Evolutionary conservation across 306 rosid genomes (phyloP), one percentile per base, ranked within the genome.

Genomic region (Sindora glabra): DNA sequence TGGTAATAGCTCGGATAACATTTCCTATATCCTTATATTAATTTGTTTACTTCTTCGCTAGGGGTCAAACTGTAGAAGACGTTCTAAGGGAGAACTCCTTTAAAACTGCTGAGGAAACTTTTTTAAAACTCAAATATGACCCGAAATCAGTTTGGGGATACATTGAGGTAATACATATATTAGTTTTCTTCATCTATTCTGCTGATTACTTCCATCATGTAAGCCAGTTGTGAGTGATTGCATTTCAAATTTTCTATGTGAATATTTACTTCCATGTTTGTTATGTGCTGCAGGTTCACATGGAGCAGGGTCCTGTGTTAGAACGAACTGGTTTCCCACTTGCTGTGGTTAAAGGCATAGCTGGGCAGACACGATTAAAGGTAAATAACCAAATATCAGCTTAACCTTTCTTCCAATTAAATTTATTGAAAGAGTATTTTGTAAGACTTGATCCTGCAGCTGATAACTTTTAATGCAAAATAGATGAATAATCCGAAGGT

Each of bases 301-400:
- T 88, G 59, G 96, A 92, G 68, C 98, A 92, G 58, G 96, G 98
- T 45, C 96, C 96, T 10, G 96, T 81, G 69, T 81, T 92, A 60
- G 96, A 86, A 68, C 74, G 77, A 74, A 65, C 55, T 59, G 96
- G 98, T 69, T 86, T 79, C 62, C 98, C 98, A 25, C 82, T 88
- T 37, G 98, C 83, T 69, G 90, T 82, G 52, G 98, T 92, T 64
- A 74, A 84, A 77, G 96, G 98, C 78, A 92, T 92, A 60, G 98
- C 95, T 52, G 98, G 98, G 16, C 98, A 92, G 81, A 86, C 96
- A 52, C 70, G 98, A 56, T 62, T 92, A 50, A 83, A 83, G 86
- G 98, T 88, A 72, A 38, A 51, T 4, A 45, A 36, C 38, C 11
- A 56, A 17, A 17, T 22, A 56, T 69, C 13, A 1, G 45, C 36